These are phyloP conservation scores for Picea sitchensis DNA, from an alignment of 75 land plant genomes.

Conservation along the genomic window DNA sequence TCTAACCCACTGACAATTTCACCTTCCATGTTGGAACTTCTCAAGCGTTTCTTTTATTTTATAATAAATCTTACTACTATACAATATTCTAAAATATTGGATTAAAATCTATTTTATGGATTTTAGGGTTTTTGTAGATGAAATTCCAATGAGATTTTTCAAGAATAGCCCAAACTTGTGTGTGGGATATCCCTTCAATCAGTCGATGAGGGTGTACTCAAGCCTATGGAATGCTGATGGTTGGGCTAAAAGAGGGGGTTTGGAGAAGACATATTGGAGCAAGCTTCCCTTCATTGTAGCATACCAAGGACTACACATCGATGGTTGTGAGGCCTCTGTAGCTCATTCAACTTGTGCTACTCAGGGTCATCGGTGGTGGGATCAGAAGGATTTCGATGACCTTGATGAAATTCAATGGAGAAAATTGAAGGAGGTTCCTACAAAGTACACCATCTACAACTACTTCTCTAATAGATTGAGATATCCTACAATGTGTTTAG, in stretches of 20 bases:
- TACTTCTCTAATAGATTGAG: constrained; percentile 45
- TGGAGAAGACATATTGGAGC: constrained; percentile 50
- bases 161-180: constrained; percentile 52
- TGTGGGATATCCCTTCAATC: constrained; percentile 34
- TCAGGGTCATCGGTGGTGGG: constrained; percentile 48
- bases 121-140: constrained; percentile 57
- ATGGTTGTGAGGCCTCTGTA: constrained; percentile 49
- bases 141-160: constrained; percentile 54
- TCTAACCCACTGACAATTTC: too few relatives aligned
- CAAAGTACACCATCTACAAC: constrained; percentile 49
- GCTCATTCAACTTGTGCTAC: constrained; percentile 31
- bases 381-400: constrained; percentile 47
- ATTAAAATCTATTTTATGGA: not conserved
- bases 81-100: not conserved
- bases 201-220: constrained; percentile 56
- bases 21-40: too few relatives aligned
- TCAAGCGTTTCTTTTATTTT: too few relatives aligned
- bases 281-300: constrained; percentile 36
- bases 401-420: constrained; percentile 32
- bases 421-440: constrained; percentile 25
- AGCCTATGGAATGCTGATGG: constrained; percentile 70
- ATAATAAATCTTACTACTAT: too few relatives aligned
- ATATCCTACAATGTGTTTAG: constrained; percentile 26
- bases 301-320: constrained; percentile 34
- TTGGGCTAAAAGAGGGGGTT: constrained; percentile 59